Conservation (phyloP, 108 stramenopile genomes). For the Nitzschia palea region DNA sequence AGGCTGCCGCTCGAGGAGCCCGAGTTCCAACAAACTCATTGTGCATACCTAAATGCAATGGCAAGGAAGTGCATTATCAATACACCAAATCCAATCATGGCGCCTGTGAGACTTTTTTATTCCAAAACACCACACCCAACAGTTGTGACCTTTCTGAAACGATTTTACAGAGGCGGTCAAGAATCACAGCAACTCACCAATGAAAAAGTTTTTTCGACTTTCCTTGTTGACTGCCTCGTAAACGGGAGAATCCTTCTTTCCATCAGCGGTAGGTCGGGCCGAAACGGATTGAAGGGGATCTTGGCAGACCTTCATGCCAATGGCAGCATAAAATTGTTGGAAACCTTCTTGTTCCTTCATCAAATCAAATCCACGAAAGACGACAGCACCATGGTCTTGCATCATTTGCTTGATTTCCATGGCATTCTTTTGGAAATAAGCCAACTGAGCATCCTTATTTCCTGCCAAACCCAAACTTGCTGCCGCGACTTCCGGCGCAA, state of each 20-base stretch:
- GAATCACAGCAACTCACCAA: slow-evolving; percentile 48
- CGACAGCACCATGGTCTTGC: slow-evolving; percentile 72
- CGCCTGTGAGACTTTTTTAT: too few relatives aligned
- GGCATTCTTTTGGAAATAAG: slow-evolving; percentile 64
- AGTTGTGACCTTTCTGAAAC: too few relatives aligned
- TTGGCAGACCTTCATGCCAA: slow-evolving; percentile 83
- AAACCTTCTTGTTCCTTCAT: slow-evolving; percentile 87
- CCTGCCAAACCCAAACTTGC: slow-evolving; percentile 49
- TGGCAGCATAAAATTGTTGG: slow-evolving; percentile 68
- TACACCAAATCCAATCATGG: too few relatives aligned
- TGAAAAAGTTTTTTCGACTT: slow-evolving; percentile 88
- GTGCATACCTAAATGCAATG: slow-evolving; percentile 70
- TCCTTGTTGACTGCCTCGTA: slow-evolving; percentile 94
- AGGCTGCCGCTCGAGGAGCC: slow-evolving; percentile 86
- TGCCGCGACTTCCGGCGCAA: slow-evolving; percentile 62
- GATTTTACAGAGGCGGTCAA: background rate
- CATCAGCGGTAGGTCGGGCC: slow-evolving; percentile 86
- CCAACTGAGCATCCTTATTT: slow-evolving; percentile 53
- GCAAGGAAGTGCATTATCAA: too few relatives aligned
- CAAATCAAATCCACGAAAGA: slow-evolving; percentile 82
- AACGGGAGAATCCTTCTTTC: slow-evolving; percentile 73
- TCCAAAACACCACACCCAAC: too few relatives aligned
- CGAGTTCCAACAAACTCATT: slow-evolving; percentile 92
- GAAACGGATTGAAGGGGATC: slow-evolving; percentile 86
- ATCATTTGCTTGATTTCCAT: slow-evolving; percentile 72